phyloP scores from a whole-genome alignment of 192 early-diverging fungal genomes.

The Gryganskiella cystojenkinii region DNA sequence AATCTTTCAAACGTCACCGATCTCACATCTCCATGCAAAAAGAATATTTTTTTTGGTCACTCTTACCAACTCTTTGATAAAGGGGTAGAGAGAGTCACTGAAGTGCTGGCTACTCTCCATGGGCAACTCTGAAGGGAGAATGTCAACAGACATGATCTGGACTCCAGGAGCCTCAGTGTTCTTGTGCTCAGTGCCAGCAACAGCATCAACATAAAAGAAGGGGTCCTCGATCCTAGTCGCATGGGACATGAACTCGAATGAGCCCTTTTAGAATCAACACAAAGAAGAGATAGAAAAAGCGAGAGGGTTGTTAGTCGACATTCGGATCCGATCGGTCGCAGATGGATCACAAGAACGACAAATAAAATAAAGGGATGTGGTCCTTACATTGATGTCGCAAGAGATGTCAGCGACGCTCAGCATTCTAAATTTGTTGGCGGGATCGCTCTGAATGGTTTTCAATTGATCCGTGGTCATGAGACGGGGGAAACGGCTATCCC shows the following conservation, averaged over 20 bases:
- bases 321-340: neutral
- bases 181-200: conserved; percentile 71
- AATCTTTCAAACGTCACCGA: no score
- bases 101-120: conserved; percentile 95
- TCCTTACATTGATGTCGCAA: conserved; percentile 86
- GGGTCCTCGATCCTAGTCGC: conserved; percentile 90
- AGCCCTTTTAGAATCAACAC: conserved; percentile 65
- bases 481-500: conserved; percentile 88
- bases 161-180: conserved; percentile 77
- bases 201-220: conserved; percentile 93
- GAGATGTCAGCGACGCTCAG: conserved; percentile 91
- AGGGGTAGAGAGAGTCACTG: conserved; percentile 85
- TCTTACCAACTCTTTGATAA: conserved; percentile 81
- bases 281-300: conserved; percentile 8
- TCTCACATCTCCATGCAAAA: no score
- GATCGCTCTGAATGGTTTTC: conserved; percentile 71
- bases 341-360: neutral
- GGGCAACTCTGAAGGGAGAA: conserved; percentile 96
- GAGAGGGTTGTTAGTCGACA: neutral
- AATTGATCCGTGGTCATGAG: conserved; percentile 89
- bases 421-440: conserved; percentile 76
- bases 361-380: no score
- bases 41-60: no score
- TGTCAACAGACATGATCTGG: conserved; percentile 98
- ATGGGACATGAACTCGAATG: conserved; percentile 94